Conservation (phyloP, 768 basidiomycete genomes). For the Wakefieldia striispora region DNA sequence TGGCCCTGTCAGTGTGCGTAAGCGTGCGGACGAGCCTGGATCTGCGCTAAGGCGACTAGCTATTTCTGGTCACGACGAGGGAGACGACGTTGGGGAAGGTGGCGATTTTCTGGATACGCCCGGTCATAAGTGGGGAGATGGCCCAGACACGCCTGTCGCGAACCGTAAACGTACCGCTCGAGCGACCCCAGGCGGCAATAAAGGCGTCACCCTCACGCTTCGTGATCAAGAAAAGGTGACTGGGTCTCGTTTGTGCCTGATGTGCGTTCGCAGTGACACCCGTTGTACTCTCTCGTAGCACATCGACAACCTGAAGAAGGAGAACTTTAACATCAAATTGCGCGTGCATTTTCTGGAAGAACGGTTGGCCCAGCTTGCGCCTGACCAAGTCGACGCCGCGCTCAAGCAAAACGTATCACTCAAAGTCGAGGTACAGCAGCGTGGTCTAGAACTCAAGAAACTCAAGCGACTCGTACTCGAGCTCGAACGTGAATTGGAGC, state of each 20-base stretch:
- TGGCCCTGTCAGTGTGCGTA: slow-evolving; percentile 30
- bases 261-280: neutral
- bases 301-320: slow-evolving; percentile 93
- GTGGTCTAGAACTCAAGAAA: slow-evolving; percentile 89
- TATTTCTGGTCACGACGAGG: slow-evolving; percentile 32
- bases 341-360: slow-evolving; percentile 96
- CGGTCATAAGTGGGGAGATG: slow-evolving; percentile 49
- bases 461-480: slow-evolving; percentile 86
- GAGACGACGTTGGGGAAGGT: slow-evolving; percentile 37
- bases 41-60: slow-evolving; percentile 41
- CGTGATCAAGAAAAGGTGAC: slow-evolving; percentile 94
- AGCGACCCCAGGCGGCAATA: slow-evolving; percentile 27
- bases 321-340: slow-evolving; percentile 95
- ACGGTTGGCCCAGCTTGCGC: slow-evolving; percentile 82
- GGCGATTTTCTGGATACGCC: slow-evolving; percentile 55
- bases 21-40: slow-evolving; percentile 39
- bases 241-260: slow-evolving; percentile 26
- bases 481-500: slow-evolving; percentile 76
- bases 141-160: slow-evolving; percentile 49
- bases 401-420: slow-evolving; percentile 91
- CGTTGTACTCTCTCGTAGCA: slow-evolving; percentile 50
- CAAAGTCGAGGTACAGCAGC: slow-evolving; percentile 88
- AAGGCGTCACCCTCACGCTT: slow-evolving; percentile 63
- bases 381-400: slow-evolving; percentile 89
- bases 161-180: slow-evolving; percentile 43